These are phyloP conservation scores for Arabidopsis arenosa DNA, from an alignment of 345 rosid genomes.

Conservation along the genomic window DNA sequence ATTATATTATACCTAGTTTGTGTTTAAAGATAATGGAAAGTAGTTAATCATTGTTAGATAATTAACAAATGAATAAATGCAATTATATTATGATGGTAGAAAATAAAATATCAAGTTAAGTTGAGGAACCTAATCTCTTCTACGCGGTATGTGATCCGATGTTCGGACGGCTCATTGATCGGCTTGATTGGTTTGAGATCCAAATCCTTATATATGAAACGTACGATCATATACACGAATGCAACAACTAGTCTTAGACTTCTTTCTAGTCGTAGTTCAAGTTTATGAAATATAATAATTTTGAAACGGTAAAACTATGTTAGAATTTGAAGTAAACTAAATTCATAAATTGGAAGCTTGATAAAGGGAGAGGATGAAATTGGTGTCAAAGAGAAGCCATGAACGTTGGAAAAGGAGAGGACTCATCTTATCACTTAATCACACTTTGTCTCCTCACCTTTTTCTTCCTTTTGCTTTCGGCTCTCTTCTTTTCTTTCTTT, in stretches of 20 bases:
- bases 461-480: constrained; percentile 44
- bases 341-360: not conserved
- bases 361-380: not conserved
- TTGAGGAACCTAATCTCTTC: not conserved
- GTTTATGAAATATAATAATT: not conserved
- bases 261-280: not conserved
- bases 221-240: not conserved
- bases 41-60: constrained; percentile 12
- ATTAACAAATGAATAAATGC: constrained; percentile 9
- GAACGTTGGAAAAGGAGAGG: constrained; percentile 36
- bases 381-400: constrained; percentile 10
- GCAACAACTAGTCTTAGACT: constrained; percentile 4
- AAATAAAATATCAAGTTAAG: not conserved
- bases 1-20: constrained; percentile 3
- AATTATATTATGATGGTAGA: not conserved
- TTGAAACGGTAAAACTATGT: not conserved
- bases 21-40: constrained; percentile 10
- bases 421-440: constrained; percentile 40
- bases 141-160: not conserved
- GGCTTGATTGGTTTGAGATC: not conserved
- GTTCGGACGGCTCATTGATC: not conserved
- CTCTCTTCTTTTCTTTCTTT: constrained; percentile 15
- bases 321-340: constrained; percentile 1
- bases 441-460: constrained; percentile 36
- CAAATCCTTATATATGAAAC: not conserved